These are phyloP conservation scores for Kazachstania viticola DNA, from an alignment of 805 yeast genomes.

Conservation along the genomic window DNA sequence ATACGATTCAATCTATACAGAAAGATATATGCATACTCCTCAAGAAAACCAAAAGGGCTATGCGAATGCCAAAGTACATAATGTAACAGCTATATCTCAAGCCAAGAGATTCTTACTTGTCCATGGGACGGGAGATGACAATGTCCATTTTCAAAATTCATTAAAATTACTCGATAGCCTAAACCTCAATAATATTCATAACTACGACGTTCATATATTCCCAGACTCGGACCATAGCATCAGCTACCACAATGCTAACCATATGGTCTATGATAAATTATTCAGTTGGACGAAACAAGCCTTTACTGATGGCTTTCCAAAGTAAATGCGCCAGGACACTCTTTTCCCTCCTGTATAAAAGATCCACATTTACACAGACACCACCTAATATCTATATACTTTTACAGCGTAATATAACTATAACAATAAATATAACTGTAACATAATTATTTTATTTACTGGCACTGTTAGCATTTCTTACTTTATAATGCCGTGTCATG, in stretches of 20 bases:
- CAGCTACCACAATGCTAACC: constrained; percentile 58
- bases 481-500: too few species aligned
- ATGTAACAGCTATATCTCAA: constrained; percentile 43
- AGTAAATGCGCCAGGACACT: not conserved
- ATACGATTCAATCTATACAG: constrained; percentile 90
- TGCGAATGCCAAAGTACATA: constrained; percentile 39
- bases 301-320: constrained; percentile 31
- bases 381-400: too few species aligned
- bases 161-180: constrained; percentile 66
- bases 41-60: constrained; percentile 57
- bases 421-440: too few species aligned
- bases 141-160: constrained; percentile 89
- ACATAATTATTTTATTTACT: too few species aligned
- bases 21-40: constrained; percentile 86
- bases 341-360: too few species aligned
- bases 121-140: constrained; percentile 98
- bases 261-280: constrained; percentile 57
- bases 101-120: constrained; percentile 65
- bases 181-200: constrained; percentile 64
- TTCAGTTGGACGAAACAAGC: constrained; percentile 55
- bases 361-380: too few species aligned
- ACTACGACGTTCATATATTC: constrained; percentile 67
- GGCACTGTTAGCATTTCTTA: too few species aligned
- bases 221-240: constrained; percentile 76
- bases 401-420: too few species aligned